Evolutionary conservation across 495 filamentous ascomycete species (phyloP).

Genomic region (Collariella sp.): DNA sequence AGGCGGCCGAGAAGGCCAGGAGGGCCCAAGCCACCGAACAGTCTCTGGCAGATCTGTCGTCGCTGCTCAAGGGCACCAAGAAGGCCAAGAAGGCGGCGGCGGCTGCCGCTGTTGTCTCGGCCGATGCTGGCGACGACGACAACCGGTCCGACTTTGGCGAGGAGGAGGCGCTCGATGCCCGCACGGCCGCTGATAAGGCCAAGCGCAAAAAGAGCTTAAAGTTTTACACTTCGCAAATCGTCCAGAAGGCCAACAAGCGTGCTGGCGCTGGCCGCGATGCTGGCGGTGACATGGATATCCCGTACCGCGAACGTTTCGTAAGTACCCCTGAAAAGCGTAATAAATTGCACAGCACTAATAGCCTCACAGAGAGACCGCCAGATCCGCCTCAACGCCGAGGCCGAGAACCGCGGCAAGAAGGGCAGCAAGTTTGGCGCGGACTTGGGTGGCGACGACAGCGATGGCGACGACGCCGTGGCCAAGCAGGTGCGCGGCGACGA

Average conservation of each 20-base stretch:
- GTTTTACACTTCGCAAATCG: conserved; percentile 95
- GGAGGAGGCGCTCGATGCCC: conserved; percentile 40
- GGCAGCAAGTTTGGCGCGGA: conserved; percentile 49
- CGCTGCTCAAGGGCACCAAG: conserved; percentile 37
- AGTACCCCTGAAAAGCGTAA: neutral
- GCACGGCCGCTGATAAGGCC: conserved; percentile 67
- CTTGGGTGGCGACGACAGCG: conserved; percentile 51
- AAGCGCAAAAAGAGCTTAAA: conserved; percentile 77
- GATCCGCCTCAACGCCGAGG: conserved; percentile 74
- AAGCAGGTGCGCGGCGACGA: conserved; percentile 45
- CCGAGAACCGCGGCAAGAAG: conserved; percentile 71
- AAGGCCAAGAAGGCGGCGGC: conserved; percentile 28
- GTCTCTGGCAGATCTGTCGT: conserved; percentile 40
- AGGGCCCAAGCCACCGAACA: conserved; percentile 40
- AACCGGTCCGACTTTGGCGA: conserved; percentile 61
- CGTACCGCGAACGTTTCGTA: conserved; percentile 72
- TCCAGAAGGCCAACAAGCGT: conserved; percentile 83
- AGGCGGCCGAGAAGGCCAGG: conserved; percentile 29
- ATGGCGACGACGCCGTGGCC: conserved; percentile 44
- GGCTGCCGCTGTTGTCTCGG: conserved; percentile 22
- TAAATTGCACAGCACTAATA: conserved; percentile 2
- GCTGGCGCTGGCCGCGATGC: conserved; percentile 68
- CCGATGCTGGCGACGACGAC: conserved; percentile 31
- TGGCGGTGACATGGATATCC: conserved; percentile 87
- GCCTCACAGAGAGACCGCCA: conserved; percentile 56